A percentile compares a stretch with the other conserved stretches of the same genome.
phyloP scores from a whole-genome alignment of 2,329 filamentous ascomycete species.

The Sporothrix schenckii region DNA sequence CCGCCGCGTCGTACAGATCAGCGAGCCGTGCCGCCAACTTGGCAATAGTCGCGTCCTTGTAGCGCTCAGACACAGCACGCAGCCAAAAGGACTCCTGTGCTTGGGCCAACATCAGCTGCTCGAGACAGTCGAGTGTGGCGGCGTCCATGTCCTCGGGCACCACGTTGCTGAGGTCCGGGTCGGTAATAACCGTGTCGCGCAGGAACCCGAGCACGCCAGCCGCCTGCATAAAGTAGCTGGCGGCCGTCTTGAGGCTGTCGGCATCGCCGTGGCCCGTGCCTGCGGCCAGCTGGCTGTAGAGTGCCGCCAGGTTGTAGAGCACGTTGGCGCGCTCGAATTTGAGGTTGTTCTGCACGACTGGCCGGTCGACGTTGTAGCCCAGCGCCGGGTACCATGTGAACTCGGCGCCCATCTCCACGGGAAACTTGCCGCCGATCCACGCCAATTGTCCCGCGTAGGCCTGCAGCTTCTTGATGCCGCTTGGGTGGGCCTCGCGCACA shows the following conservation, averaged over 20 bases:
- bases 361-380: conserved; percentile 82
- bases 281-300: conserved; percentile 85
- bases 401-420: conserved; percentile 90
- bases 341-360: conserved; percentile 67
- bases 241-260: conserved; percentile 84
- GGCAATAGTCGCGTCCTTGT: conserved; percentile 90
- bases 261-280: conserved; percentile 71
- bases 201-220: conserved; percentile 83
- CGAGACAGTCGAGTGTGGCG: conserved; percentile 79
- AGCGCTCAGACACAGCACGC: conserved; percentile 89
- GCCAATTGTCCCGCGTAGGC: conserved; percentile 89
- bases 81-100: conserved; percentile 98
- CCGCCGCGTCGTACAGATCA: conserved; percentile 82
- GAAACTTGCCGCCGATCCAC: conserved; percentile 94
- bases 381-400: conserved; percentile 96
- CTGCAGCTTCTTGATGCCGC: conserved; percentile 84
- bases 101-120: conserved; percentile 84
- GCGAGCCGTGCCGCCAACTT: conserved; percentile 88
- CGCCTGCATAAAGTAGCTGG: conserved; percentile 84
- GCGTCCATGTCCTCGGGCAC: conserved; percentile 96
- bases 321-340: conserved; percentile 89
- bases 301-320: conserved; percentile 87
- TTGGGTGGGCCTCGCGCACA: conserved; percentile 83
- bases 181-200: conserved; percentile 74
- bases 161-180: conserved; percentile 74